A percentile compares a stretch with the other conserved stretches of the same genome.
phyloP scores from a whole-genome alignment of 192 early-diverging fungal genomes.

The Funneliformis geosporum region DNA sequence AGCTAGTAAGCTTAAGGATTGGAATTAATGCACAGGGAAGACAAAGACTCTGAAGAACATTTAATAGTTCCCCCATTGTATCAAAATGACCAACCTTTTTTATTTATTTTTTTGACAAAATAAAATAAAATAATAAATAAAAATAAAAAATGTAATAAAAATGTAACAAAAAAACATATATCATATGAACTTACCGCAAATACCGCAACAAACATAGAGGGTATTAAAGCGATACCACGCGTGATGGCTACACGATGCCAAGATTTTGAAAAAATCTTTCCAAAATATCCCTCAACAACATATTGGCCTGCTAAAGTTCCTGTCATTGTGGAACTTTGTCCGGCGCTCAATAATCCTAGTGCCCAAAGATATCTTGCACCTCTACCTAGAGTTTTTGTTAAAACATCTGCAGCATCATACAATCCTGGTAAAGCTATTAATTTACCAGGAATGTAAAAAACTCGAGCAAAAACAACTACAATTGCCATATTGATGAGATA shows the following conservation, averaged over 20 bases:
- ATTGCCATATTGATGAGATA: constrained; percentile 71
- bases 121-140: not conserved
- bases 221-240: constrained; percentile 62
- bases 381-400: constrained; percentile 60
- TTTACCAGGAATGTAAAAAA: constrained; percentile 39
- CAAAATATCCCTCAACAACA: constrained; percentile 85
- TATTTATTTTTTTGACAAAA: not conserved
- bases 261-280: constrained; percentile 55
- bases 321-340: constrained; percentile 85
- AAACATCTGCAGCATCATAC: constrained; percentile 60
- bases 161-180: not conserved
- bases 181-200: constrained; percentile 41
- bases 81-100: constrained; percentile 51
- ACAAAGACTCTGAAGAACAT: constrained; percentile 69
- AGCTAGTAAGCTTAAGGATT: constrained; percentile 61
- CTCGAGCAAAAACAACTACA: constrained; percentile 65
- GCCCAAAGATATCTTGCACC: constrained; percentile 78
- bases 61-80: constrained; percentile 67
- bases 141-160: not conserved
- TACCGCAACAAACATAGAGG: constrained; percentile 64
- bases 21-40: constrained; percentile 66
- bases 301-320: constrained; percentile 92
- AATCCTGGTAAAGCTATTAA: constrained; percentile 54
- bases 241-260: constrained; percentile 66
- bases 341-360: constrained; percentile 75